phyloP scores from a whole-genome alignment of 306 rosid genomes.

The Acacia confusa region DNA sequence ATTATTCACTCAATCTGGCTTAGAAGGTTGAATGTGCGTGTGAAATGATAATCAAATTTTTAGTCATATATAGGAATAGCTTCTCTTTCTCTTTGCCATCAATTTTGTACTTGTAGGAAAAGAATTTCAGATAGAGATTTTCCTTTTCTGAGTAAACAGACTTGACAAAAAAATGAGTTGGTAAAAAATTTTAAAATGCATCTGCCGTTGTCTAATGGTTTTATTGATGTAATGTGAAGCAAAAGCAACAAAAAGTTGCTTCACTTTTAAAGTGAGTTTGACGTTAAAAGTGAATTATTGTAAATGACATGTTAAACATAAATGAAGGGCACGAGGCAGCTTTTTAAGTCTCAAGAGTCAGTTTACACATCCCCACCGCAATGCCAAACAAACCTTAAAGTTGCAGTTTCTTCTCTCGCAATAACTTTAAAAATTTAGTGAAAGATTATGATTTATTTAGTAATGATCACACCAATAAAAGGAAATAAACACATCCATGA shows the following conservation, averaged over 20 bases:
- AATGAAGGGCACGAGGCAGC: no score
- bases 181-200: no score
- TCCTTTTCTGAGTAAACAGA: neutral
- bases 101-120: neutral
- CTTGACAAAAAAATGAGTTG: neutral
- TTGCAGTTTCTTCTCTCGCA: neutral
- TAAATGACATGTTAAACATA: no score
- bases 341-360: no score
- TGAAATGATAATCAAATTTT: constrained; percentile 23
- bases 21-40: constrained; percentile 51
- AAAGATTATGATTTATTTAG: neutral
- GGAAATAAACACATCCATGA: neutral
- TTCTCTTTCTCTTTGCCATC: neutral
- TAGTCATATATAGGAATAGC: neutral
- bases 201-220: no score
- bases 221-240: no score
- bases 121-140: neutral
- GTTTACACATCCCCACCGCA: no score
- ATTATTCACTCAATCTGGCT: constrained; percentile 68
- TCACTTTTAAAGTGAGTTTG: no score
- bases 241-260: no score
- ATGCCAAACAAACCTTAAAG: no score
- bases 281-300: no score
- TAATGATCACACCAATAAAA: neutral
- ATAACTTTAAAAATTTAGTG: neutral